phyloP scores from a whole-genome alignment of 179 eudicot species.

The Actinidia polygama region DNA sequence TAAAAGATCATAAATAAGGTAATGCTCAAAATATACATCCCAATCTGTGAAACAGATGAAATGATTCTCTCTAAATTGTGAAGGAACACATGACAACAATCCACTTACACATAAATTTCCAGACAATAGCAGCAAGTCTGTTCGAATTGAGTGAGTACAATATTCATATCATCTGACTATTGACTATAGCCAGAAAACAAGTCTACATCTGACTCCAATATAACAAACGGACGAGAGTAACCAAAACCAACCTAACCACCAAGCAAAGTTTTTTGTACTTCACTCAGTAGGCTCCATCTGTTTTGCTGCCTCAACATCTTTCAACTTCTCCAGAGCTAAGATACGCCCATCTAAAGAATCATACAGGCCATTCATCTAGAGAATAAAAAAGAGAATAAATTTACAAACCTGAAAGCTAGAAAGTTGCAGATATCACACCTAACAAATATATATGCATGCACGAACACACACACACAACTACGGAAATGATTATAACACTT shows the following conservation, averaged over 20 bases:
- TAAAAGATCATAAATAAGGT: neutral
- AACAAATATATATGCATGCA: too few relatives aligned
- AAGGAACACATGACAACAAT: neutral
- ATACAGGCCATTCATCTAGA: slow-evolving; percentile 61
- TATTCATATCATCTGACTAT: neutral
- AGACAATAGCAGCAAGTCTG: neutral
- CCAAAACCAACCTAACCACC: neutral
- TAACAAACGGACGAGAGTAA: neutral
- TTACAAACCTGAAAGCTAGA: neutral
- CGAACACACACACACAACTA: too few relatives aligned
- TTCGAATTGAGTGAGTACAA: neutral
- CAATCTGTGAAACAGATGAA: neutral
- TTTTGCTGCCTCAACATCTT: slow-evolving; percentile 53
- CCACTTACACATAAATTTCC: neutral
- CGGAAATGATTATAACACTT: too few relatives aligned
- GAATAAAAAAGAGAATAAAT: neutral
- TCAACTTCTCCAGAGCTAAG: slow-evolving; percentile 59
- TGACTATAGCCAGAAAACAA: neutral
- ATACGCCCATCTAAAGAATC: slow-evolving; percentile 64
- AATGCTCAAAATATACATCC: neutral
- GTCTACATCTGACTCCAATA: neutral
- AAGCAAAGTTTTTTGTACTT: neutral
- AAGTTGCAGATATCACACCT: neutral
- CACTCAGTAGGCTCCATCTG: slow-evolving; percentile 51
- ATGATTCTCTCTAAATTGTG: neutral